Percentiles rank a stretch among this genome's conserved stretches.
Conservation (phyloP, 495 filamentous ascomycete species). For the Penicillium diatomitis region DNA sequence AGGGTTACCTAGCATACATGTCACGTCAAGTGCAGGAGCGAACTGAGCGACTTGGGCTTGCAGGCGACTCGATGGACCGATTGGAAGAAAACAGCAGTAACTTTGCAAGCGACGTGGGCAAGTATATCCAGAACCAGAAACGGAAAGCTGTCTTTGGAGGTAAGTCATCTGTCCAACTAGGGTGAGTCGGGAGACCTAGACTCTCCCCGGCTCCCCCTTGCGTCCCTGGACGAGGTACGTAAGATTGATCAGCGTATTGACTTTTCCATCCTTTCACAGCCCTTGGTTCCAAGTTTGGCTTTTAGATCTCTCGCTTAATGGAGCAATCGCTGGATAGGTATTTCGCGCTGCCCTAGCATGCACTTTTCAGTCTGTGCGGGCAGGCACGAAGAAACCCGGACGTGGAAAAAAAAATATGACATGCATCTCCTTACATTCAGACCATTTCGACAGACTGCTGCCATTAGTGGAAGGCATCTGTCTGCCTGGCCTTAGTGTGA, state of each 20-base stretch:
- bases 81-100: conserved; percentile 68
- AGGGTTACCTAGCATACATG: conserved; percentile 64
- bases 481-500: too few relatives aligned
- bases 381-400: too few relatives aligned
- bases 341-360: not conserved
- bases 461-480: too few relatives aligned
- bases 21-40: conserved; percentile 78
- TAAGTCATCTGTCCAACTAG: conserved; percentile 19
- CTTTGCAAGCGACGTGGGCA: conserved; percentile 80
- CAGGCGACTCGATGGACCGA: conserved; percentile 75
- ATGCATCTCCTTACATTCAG: too few relatives aligned
- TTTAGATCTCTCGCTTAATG: conserved; percentile 11
- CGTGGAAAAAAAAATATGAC: too few relatives aligned
- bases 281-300: conserved; percentile 37
- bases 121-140: conserved; percentile 80
- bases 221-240: conserved; percentile 8
- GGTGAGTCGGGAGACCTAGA: not conserved
- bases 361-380: too few relatives aligned
- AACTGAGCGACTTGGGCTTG: conserved; percentile 73
- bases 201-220: conserved; percentile 10
- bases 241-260: conserved; percentile 9
- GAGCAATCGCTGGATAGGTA: not conserved
- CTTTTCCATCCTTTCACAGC: conserved; percentile 12
- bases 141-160: conserved; percentile 64
- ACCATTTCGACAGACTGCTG: too few relatives aligned